phyloP scores from a whole-genome alignment of 495 filamentous ascomycete genomes.

The Rostrohypoxylon terebratum region DNA sequence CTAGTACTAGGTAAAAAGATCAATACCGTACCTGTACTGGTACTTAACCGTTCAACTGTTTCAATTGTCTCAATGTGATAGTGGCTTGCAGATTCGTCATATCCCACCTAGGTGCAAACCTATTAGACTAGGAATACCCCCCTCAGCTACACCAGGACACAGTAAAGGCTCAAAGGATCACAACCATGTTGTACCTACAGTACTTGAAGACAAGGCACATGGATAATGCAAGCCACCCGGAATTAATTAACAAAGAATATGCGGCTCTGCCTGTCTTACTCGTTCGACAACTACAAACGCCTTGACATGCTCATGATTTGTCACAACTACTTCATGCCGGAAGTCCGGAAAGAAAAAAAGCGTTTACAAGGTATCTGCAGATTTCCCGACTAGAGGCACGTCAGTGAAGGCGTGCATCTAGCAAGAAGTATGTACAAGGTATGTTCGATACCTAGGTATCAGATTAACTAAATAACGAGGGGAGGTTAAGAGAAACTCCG shows the following conservation, averaged over 20 bases:
- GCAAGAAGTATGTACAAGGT: background rate
- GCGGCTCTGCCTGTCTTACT: slow-evolving; percentile 1
- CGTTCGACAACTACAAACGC: background rate
- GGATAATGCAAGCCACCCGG: background rate
- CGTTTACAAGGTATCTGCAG: background rate
- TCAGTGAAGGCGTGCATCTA: background rate
- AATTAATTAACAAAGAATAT: background rate
- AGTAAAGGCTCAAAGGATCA: background rate
- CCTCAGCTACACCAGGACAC: too few species aligned
- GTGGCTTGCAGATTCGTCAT: slow-evolving; percentile 3
- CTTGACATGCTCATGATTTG: background rate
- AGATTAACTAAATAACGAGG: slow-evolving; percentile 15
- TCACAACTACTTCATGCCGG: background rate
- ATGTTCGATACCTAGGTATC: background rate
- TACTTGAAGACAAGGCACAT: too few species aligned
- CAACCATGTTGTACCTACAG: too few species aligned
- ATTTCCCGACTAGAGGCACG: background rate
- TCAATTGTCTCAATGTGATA: background rate
- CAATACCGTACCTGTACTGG: background rate
- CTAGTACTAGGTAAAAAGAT: too few species aligned
- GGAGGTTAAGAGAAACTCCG: slow-evolving; percentile 23
- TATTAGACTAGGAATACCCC: too few species aligned
- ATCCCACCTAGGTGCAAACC: too few species aligned
- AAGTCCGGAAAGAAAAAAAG: background rate
- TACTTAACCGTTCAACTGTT: background rate